Evolutionary conservation across 2,329 filamentous ascomycete species (phyloP), one percentile per base, ranked within the genome.

Genomic region (Colletotrichum sp.): DNA sequence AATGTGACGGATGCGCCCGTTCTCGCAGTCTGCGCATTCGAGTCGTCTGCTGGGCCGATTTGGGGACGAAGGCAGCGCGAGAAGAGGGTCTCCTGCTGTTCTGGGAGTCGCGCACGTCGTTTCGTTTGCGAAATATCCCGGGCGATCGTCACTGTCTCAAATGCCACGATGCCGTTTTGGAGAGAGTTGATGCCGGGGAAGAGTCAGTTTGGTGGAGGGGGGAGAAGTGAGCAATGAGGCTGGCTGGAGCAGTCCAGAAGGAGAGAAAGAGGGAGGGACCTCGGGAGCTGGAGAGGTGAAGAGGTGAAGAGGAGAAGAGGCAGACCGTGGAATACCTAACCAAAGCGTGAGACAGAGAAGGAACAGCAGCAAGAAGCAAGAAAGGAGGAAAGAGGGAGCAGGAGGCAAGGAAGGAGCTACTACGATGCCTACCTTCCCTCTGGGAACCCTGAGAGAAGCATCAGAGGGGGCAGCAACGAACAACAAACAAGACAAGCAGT

Each of bases 1-100:
- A 30, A 60, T 69, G 74, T 76, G 74, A 74, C 74, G 74, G 74
- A 68, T 75, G 65, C 74, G 65, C 73, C 69, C 73, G 70, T 68
- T 68, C 73, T 65, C 64, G 28, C 68, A 64, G 68, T 58, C 34
- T 52, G 69, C 39, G 58, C 58, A 43, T 22, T 30, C 30, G 58
- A 62, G 58, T 62, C 58, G 70, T 62, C 43, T 75, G 34, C 48
- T 60, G 70, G 22, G 74, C 70, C 48, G 65, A 69, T 60, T 75
- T 36, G 64, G 70, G 70, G 66, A 65, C 60, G 56, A 70, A 6
- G 30, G 55, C 61, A 58, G 56, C 22, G 30, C 3, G 48, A 27
- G 66, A 68, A 30, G 55, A 34, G 66, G 58, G 67, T 74, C 60
- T 60, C 43, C 34, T 71, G 28, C 56, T 74, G 61, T 55, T 69